A percentile compares a stretch with the other conserved stretches of the same genome.
These are phyloP conservation scores for Phytophthora boehmeriae DNA, from an alignment of 352 stramenopile genomes.

Conservation along the genomic window DNA sequence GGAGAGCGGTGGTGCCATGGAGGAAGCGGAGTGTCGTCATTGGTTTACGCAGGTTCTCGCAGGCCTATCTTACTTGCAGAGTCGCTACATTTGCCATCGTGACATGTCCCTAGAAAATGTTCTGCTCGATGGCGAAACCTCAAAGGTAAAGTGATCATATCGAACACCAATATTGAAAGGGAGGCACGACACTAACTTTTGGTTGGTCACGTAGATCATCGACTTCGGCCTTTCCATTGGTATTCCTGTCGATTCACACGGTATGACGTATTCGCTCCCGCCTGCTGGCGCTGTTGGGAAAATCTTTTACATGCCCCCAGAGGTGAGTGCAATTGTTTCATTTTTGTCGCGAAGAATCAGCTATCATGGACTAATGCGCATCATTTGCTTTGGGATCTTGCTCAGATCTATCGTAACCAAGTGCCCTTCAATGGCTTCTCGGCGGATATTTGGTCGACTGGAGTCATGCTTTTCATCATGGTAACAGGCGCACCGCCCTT, in stretches of 20 bases:
- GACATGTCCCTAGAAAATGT: conserved; percentile 91
- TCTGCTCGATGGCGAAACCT: conserved; percentile 80
- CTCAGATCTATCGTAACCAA: conserved; percentile 88
- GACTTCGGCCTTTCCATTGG: conserved; percentile 88
- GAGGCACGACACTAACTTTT: conserved; percentile 4
- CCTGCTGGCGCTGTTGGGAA: conserved; percentile 84
- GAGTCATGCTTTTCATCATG: conserved; percentile 96
- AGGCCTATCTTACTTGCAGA: conserved; percentile 83
- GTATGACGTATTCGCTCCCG: conserved; percentile 87
- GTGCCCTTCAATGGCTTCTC: conserved; percentile 92
- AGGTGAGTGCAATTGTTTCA: conserved; percentile 42
- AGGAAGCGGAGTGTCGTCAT: conserved; percentile 76
- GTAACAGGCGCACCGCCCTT: conserved; percentile 93
- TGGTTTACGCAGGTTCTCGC: conserved; percentile 87
- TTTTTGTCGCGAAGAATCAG: neutral
- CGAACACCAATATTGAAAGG: no score
- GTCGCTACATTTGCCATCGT: conserved; percentile 85
- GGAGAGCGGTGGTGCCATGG: conserved; percentile 80
- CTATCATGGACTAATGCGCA: conserved; percentile 6
- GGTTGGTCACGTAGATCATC: conserved; percentile 66
- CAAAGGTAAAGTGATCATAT: conserved; percentile 60
- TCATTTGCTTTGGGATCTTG: neutral
- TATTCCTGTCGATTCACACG: conserved; percentile 81
- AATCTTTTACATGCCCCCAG: conserved; percentile 91
- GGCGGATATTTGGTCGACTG: conserved; percentile 94